Evolutionary conservation across 2,329 filamentous ascomycete species (phyloP), one percentile per base, ranked within the genome.

Genomic region (Fusarium buharicum): DNA sequence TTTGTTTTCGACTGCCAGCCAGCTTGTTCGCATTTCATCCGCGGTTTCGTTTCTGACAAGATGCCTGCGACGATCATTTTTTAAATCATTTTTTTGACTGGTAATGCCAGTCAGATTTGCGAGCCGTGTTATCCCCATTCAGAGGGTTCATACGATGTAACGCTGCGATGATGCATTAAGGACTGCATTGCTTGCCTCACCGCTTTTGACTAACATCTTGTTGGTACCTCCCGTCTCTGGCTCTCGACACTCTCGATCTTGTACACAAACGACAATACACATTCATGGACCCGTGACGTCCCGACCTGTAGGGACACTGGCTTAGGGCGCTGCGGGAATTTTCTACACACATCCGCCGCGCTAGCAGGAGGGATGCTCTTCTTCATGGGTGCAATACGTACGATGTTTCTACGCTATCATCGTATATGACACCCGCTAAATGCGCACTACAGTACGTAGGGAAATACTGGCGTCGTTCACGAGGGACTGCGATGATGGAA

Each of bases 51-150:
- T 52, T 40, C 34, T 33, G 50, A n/a, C 36, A 46, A 34, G 36
- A 66, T 59, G 44, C 48, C 46, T 57, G 62, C 18, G 54, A 52
- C 62, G 56, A 64, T 64, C 62, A 50, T 50, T 27, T 37, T 18
- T 46, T 13, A 16, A 33, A 33, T 64, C 62, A 50, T 50, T 22
- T 37, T 18, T 46, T 13, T 18, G 39, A 33, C 62, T 40, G n/a
- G 44, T 54, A 22, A 37, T 58, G 36, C 62, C 48, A 51, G 50
- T 34, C 59, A 59, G 61, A 65, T 64, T 65, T 47, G 62, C 51
- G 62, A 66, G 49, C 52, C 24, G 47, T 40, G 30, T 41, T 55
- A 47, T 50, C 53, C 56, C 52, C 45, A 52, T 41, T 39, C 20
- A 39, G 28, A 43, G 30, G 59, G 49, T 55, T 65, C 48, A 50